Evolutionary conservation across 2,329 filamentous ascomycete species (phyloP).

Genomic region (Penicillium sp.): DNA sequence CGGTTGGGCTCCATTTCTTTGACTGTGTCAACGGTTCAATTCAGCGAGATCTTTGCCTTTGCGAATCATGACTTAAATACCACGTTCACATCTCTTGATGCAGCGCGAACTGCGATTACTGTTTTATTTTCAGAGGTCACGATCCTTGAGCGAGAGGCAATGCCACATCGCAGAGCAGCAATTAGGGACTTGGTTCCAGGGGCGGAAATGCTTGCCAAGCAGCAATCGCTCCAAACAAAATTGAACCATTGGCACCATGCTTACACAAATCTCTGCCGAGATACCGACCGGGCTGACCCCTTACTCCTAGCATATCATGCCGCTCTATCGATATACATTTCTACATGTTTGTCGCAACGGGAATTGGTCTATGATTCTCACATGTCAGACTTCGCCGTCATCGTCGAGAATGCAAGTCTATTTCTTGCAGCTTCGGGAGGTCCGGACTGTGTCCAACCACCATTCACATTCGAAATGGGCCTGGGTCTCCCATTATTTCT

Average conservation of each 20-base stretch:
- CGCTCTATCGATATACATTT: constrained; percentile 10
- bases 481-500: constrained; percentile 21
- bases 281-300: constrained; percentile 10
- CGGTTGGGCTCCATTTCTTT: constrained; percentile 16
- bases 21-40: not conserved
- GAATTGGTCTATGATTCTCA: constrained; percentile 19
- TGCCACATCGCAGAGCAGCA: not conserved
- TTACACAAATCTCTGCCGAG: not conserved
- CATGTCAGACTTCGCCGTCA: constrained; percentile 3
- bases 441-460: constrained; percentile 2
- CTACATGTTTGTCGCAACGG: constrained; percentile 11
- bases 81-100: not conserved
- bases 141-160: not conserved
- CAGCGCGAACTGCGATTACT: not conserved
- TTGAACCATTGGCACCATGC: not conserved
- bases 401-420: constrained; percentile 9
- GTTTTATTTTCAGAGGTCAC: not conserved
- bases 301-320: constrained; percentile 8
- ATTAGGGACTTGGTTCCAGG: not conserved
- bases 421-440: constrained; percentile 2
- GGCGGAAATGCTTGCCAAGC: not conserved
- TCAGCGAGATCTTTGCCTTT: not conserved
- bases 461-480: constrained; percentile 25
- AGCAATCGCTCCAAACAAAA: not conserved
- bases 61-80: not conserved